Evolutionary conservation across 2,329 filamentous ascomycete species (phyloP).

Genomic region (Lecanicillium sp.): DNA sequence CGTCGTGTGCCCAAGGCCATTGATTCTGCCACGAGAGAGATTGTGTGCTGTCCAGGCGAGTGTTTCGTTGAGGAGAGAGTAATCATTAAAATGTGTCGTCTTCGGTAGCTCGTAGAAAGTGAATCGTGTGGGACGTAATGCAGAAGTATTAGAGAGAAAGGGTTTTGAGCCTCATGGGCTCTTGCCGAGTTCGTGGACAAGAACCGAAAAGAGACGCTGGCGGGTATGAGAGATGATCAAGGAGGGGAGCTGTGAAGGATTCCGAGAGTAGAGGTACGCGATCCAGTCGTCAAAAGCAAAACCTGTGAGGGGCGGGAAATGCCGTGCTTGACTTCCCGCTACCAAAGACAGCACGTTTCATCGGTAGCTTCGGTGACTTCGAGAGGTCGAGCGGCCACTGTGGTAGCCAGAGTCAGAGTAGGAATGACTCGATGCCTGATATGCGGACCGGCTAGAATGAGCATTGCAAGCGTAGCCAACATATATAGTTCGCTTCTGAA

Average conservation of each 20-base stretch:
- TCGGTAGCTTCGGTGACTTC: conserved; percentile 38
- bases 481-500: conserved; percentile 69
- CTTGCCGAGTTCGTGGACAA: too few relatives aligned
- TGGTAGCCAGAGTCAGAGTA: conserved; percentile 51
- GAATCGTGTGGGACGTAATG: too few relatives aligned
- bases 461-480: conserved; percentile 72
- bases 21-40: too few relatives aligned
- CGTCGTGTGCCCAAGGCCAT: too few relatives aligned
- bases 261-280: conserved; percentile 38
- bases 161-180: too few relatives aligned
- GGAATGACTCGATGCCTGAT: conserved; percentile 29
- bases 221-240: too few relatives aligned
- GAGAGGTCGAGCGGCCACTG: conserved; percentile 38
- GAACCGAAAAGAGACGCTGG: too few relatives aligned
- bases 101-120: too few relatives aligned
- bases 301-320: conserved; percentile 28
- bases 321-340: conserved; percentile 35
- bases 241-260: conserved; percentile 41
- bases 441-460: conserved; percentile 36
- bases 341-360: conserved; percentile 49
- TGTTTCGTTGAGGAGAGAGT: too few relatives aligned
- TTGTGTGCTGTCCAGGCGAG: too few relatives aligned
- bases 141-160: too few relatives aligned
- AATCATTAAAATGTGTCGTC: too few relatives aligned
- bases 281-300: conserved; percentile 41